These are phyloP conservation scores for Ascochyta koolunga DNA, from an alignment of 2,329 filamentous ascomycete genomes.

Conservation along the genomic window DNA sequence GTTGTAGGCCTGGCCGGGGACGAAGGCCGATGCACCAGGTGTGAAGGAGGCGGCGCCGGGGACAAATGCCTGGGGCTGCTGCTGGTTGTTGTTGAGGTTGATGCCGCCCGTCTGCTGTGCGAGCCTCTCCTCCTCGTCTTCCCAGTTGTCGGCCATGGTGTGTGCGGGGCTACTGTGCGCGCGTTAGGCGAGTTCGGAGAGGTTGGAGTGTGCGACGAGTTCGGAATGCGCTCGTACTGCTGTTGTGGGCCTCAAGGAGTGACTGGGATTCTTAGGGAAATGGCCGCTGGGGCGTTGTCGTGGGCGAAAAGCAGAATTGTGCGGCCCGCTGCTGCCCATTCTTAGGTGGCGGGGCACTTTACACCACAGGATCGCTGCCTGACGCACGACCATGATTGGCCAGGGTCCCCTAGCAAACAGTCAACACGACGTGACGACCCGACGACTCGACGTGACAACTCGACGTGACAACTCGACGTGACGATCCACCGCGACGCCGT, in stretches of 20 bases:
- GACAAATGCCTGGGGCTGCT: conserved; percentile 59
- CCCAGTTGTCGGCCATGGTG: conserved; percentile 86
- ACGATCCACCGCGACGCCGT: conserved; percentile 10
- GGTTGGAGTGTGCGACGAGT: conserved; percentile 23
- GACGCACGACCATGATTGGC: conserved; percentile 22
- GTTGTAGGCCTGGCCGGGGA: conserved; percentile 70
- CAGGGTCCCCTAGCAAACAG: conserved; percentile 21
- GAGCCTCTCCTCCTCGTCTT: conserved; percentile 87
- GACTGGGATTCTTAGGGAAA: conserved; percentile 5
- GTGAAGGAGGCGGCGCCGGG: conserved; percentile 74
- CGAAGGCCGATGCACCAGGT: conserved; percentile 72
- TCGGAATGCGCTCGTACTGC: conserved; percentile 29
- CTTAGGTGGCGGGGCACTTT: conserved; percentile 14
- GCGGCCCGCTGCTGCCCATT: conserved; percentile 13
- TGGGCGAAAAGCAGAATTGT: conserved; percentile 19
- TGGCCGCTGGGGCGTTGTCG: conserved; percentile 11
- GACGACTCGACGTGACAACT: no score
- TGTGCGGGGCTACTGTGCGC: conserved; percentile 23
- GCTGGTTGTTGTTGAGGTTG: conserved; percentile 39
- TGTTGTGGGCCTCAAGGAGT: conserved; percentile 9
- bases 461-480: no score
- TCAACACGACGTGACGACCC: conserved; percentile 15
- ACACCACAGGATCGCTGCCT: conserved; percentile 29
- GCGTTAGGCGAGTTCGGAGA: conserved; percentile 7
- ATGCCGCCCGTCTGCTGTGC: conserved; percentile 64